Evolutionary conservation across 2,329 filamentous ascomycete species (phyloP).

Genomic region (Pseudocercospora cruenta): DNA sequence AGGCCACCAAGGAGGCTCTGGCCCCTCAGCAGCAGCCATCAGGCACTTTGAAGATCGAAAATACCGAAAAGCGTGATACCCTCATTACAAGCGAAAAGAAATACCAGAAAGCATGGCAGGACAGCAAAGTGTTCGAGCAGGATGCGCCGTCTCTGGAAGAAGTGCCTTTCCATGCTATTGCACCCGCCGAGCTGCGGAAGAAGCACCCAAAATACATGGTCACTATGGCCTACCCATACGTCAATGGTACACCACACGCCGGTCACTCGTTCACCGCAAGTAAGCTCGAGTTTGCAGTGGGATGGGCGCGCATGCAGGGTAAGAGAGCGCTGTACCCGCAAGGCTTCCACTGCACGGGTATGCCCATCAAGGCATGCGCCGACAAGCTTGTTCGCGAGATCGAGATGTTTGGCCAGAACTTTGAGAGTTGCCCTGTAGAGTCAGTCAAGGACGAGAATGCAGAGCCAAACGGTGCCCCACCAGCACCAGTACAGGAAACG

Average conservation of each 20-base stretch:
- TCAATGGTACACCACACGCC: conserved; percentile 82
- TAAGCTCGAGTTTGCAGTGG: conserved; percentile 90
- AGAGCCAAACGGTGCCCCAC: conserved; percentile 39
- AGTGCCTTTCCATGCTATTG: conserved; percentile 73
- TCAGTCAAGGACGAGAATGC: conserved; percentile 50
- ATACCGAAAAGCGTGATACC: conserved; percentile 86
- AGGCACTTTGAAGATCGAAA: conserved; percentile 67
- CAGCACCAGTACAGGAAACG: conserved; percentile 64
- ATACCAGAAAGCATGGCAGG: conserved; percentile 84
- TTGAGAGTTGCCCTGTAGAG: conserved; percentile 74
- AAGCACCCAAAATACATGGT: conserved; percentile 91
- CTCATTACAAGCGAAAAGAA: conserved; percentile 85
- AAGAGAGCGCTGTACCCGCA: conserved; percentile 85
- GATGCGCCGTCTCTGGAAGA: conserved; percentile 81
- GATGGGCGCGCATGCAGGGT: conserved; percentile 87
- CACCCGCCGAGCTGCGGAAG: conserved; percentile 73
- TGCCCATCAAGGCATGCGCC: conserved; percentile 96
- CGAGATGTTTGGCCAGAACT: conserved; percentile 82
- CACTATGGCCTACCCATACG: conserved; percentile 76
- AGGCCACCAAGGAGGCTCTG: conserved; percentile 57
- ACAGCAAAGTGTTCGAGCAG: conserved; percentile 77
- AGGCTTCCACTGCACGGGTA: conserved; percentile 94
- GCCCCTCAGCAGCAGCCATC: conserved; percentile 59
- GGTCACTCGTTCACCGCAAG: conserved; percentile 90
- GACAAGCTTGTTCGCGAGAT: conserved; percentile 94